These are phyloP conservation scores for Discostella pseudostelligera DNA, from an alignment of 108 stramenopile genomes.

Conservation along the genomic window DNA sequence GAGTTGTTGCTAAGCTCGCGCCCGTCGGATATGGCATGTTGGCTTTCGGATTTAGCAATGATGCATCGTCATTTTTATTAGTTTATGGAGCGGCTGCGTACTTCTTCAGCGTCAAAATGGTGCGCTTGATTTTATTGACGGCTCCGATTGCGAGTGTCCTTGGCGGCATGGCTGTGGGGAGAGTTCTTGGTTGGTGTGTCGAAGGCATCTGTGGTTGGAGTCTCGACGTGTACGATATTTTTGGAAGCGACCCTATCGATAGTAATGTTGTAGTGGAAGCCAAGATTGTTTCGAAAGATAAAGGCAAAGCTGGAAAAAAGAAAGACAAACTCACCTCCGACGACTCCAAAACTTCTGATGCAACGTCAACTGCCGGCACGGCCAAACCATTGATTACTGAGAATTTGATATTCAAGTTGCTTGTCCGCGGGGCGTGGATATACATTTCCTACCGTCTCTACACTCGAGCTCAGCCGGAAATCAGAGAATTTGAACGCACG, in stretches of 20 bases:
- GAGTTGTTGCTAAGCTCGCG: conserved; percentile 66
- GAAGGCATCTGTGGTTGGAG: conserved; percentile 42
- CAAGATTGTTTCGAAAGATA: background rate
- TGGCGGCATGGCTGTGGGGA: conserved; percentile 84
- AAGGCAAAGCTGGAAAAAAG: conserved; percentile 43
- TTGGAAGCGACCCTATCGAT: background rate
- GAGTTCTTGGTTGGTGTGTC: conserved; percentile 50
- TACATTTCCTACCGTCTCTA: conserved; percentile 29
- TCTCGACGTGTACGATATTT: conserved; percentile 30
- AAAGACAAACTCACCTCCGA: conserved; percentile 6
- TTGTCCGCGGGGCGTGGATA: conserved; percentile 20
- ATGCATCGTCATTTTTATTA: conserved; percentile 86
- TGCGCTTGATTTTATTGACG: conserved; percentile 93
- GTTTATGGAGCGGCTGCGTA: conserved; percentile 92
- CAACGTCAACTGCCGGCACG: conserved; percentile 8
- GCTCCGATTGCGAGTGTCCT: conserved; percentile 93
- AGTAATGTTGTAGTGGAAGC: background rate
- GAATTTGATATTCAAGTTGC: conserved; percentile 17
- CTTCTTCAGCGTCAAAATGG: conserved; percentile 97
- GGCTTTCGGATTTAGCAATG: conserved; percentile 59
- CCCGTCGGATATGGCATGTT: conserved; percentile 92
- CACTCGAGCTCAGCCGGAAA: conserved; percentile 37
- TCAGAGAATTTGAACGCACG: conserved; percentile 46
- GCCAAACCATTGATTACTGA: conserved; percentile 18
- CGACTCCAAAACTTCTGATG: conserved; percentile 6